A percentile compares a stretch with the other conserved stretches of the same genome.
phyloP scores from a whole-genome alignment of 2,329 filamentous ascomycete species.

The Aspergillus bombycis region DNA sequence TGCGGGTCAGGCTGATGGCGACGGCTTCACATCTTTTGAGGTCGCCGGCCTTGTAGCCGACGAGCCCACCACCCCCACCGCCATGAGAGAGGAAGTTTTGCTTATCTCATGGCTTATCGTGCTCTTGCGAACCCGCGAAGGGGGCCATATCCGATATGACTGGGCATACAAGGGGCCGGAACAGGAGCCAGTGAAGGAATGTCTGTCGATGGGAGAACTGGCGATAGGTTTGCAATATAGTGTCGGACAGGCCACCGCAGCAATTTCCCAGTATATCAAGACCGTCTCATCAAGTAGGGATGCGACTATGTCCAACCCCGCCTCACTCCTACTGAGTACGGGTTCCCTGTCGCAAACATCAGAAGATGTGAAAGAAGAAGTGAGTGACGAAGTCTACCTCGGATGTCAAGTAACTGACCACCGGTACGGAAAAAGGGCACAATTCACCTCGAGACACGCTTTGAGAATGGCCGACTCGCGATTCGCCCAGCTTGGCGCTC shows the following conservation, averaged over 20 bases:
- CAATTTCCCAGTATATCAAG: slow-evolving; percentile 32
- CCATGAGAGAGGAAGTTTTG: slow-evolving; percentile 46
- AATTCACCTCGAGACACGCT: slow-evolving; percentile 37
- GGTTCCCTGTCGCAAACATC: slow-evolving; percentile 21
- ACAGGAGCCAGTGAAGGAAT: slow-evolving; percentile 20
- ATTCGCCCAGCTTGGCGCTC: slow-evolving; percentile 49
- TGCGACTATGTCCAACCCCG: not conserved
- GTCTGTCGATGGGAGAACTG: slow-evolving; percentile 37
- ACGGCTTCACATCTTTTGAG: slow-evolving; percentile 29
- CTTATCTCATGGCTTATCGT: slow-evolving; percentile 51
- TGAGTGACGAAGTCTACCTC: slow-evolving; percentile 11
- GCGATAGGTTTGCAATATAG: slow-evolving; percentile 36
- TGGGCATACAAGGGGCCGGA: slow-evolving; percentile 39
- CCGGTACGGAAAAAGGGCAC: slow-evolving; percentile 27
- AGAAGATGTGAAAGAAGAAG: slow-evolving; percentile 26
- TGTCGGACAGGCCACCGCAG: slow-evolving; percentile 29
- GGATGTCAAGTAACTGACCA: not conserved
- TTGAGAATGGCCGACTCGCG: slow-evolving; percentile 32
- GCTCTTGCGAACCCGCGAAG: slow-evolving; percentile 48
- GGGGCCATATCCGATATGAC: slow-evolving; percentile 40
- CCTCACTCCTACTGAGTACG: slow-evolving; percentile 30
- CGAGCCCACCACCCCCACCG: slow-evolving; percentile 31
- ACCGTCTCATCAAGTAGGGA: slow-evolving; percentile 8
- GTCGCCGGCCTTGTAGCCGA: slow-evolving; percentile 32
- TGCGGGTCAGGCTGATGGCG: slow-evolving; percentile 1